Conservation (phyloP, 2,329 filamentous ascomycete genomes). For the Orbilia blumenaviensis region DNA sequence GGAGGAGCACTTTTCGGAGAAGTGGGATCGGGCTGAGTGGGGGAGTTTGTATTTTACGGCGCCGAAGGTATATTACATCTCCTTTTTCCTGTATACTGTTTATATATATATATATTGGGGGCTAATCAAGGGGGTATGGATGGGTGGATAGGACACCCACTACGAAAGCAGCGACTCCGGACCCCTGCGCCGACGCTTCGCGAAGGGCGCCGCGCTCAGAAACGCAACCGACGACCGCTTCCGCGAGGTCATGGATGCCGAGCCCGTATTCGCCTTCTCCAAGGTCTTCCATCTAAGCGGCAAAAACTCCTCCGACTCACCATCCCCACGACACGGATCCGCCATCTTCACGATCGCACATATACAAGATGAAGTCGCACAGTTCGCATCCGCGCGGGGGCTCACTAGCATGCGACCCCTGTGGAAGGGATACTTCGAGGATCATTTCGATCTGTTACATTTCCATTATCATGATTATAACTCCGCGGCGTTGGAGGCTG, state of each 20-base stretch:
- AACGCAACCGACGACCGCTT: conserved; percentile 74
- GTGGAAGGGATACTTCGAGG: conserved; percentile 78
- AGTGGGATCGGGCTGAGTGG: conserved; percentile 81
- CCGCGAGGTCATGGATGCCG: conserved; percentile 76
- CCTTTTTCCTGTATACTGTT: background rate
- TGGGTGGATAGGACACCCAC: conserved; percentile 64
- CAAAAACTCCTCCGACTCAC: conserved; percentile 59
- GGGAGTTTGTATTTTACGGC: conserved; percentile 80
- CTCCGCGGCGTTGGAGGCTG: conserved; percentile 75
- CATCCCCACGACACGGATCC: conserved; percentile 64
- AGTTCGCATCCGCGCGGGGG: conserved; percentile 79
- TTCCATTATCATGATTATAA: conserved; percentile 81
- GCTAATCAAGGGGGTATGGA: background rate
- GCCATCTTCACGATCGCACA: conserved; percentile 77
- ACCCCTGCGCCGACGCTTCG: conserved; percentile 73
- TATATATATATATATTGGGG: background rate
- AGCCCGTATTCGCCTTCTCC: conserved; percentile 83
- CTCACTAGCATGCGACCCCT: conserved; percentile 80
- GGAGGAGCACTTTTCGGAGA: conserved; percentile 78
- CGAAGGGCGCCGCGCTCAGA: conserved; percentile 71
- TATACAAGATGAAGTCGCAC: conserved; percentile 79
- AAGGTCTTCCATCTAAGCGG: conserved; percentile 69
- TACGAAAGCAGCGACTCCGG: conserved; percentile 77
- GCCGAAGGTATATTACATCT: conserved; percentile 66
- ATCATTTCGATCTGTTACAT: conserved; percentile 70